phyloP scores from a whole-genome alignment of 768 basidiomycete genomes.

The Myochromella boudieri region DNA sequence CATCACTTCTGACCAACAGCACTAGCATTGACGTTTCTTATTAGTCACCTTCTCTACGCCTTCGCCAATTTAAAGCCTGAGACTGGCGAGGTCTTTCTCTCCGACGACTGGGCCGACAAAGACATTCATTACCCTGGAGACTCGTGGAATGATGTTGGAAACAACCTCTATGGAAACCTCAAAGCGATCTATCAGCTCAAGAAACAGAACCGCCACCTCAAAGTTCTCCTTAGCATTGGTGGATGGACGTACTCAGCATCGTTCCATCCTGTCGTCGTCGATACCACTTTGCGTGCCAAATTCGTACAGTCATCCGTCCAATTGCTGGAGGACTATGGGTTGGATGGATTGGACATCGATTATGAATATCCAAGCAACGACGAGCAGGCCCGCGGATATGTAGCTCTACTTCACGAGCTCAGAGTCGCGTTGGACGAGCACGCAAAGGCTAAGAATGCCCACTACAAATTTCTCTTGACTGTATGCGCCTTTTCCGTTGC shows the following conservation, averaged over 20 bases:
- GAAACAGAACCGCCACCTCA: slow-evolving; percentile 78
- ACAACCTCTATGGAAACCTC: slow-evolving; percentile 93
- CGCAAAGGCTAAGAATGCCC: slow-evolving; percentile 52
- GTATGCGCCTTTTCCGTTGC: slow-evolving; percentile 39
- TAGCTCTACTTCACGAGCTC: slow-evolving; percentile 76
- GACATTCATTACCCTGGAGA: slow-evolving; percentile 97
- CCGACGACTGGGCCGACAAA: slow-evolving; percentile 93
- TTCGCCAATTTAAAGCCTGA: slow-evolving; percentile 88
- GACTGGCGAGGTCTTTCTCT: slow-evolving; percentile 83
- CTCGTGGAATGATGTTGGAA: slow-evolving; percentile 89
- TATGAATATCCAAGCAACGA: slow-evolving; percentile 90
- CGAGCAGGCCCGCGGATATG: slow-evolving; percentile 79
- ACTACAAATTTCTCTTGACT: slow-evolving; percentile 71
- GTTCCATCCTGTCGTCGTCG: slow-evolving; percentile 81
- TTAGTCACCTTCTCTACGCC: slow-evolving; percentile 86
- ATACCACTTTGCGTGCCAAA: slow-evolving; percentile 55
- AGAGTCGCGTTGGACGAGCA: slow-evolving; percentile 75
- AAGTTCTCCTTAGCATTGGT: slow-evolving; percentile 85
- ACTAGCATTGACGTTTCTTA: slow-evolving; percentile 9
- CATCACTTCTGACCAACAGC: neutral
- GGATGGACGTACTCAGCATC: slow-evolving; percentile 93
- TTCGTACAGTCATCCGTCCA: slow-evolving; percentile 83
- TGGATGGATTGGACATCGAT: slow-evolving; percentile 91
- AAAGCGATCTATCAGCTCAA: slow-evolving; percentile 92
- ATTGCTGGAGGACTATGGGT: slow-evolving; percentile 86